Evolutionary conservation across 805 yeast genomes (phyloP).

Genomic region (Cyberlindnera lachancei): DNA sequence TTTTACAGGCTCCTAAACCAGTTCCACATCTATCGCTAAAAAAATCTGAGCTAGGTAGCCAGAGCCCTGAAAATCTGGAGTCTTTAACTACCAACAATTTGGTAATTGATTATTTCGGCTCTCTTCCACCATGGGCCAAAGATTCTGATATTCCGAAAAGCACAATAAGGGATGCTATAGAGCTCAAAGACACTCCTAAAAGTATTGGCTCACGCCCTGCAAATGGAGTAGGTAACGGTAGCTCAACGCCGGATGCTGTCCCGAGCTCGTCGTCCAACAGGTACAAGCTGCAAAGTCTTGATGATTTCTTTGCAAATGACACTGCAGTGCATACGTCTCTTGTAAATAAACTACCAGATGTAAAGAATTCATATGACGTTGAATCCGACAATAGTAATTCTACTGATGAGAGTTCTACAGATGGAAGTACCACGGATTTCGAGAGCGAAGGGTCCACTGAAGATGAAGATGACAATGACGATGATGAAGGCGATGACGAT

Average conservation of each 20-base stretch:
- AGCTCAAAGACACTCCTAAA: slow-evolving; percentile 33
- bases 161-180: slow-evolving; percentile 30
- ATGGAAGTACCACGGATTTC: too few species aligned
- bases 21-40: slow-evolving; percentile 34
- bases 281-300: slow-evolving; percentile 68
- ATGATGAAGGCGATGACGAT: slow-evolving; percentile 3
- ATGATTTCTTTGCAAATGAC: slow-evolving; percentile 69
- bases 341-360: too few species aligned
- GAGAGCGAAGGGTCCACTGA: too few species aligned
- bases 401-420: slow-evolving; percentile 25
- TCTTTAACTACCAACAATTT: too few species aligned
- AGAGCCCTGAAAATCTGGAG: too few species aligned
- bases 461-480: slow-evolving; percentile 6
- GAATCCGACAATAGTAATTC: slow-evolving; percentile 23
- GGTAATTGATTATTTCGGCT: slow-evolving; percentile 19
- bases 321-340: slow-evolving; percentile 22
- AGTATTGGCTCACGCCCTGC: slow-evolving; percentile 10
- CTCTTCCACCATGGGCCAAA: slow-evolving; percentile 40
- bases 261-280: too few species aligned
- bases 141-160: slow-evolving; percentile 24
- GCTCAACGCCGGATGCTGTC: slow-evolving; percentile 10
- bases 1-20: slow-evolving; percentile 74
- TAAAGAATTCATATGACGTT: too few species aligned
- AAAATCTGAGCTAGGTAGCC: too few species aligned
- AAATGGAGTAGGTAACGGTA: neutral